A percentile compares a stretch with the other conserved stretches of the same genome.
Evolutionary conservation across 129 eudicot species (phyloP).

Genomic region (Tagetes patula): DNA sequence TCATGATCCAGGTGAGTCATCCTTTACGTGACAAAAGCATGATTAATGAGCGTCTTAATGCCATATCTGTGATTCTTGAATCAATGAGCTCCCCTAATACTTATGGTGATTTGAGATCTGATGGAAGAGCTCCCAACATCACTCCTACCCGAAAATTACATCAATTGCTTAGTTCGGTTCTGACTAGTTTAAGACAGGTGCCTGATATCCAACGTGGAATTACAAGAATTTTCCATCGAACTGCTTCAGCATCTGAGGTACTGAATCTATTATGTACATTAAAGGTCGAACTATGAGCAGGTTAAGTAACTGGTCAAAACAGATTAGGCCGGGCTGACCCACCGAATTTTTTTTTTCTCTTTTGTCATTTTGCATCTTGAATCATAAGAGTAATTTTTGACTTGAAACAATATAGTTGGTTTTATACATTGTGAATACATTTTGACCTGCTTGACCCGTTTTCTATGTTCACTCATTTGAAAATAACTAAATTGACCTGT

Average conservation of each 20-base stretch:
- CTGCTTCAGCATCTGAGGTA: conserved; percentile 93
- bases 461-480: background rate
- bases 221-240: conserved; percentile 88
- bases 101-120: conserved; percentile 25
- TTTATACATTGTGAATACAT: background rate
- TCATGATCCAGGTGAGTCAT: conserved; percentile 67
- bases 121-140: conserved; percentile 30
- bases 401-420: background rate
- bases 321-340: background rate
- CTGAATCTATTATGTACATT: conserved; percentile 1
- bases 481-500: background rate
- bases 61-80: conserved; percentile 80
- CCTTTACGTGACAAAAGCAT: conserved; percentile 75
- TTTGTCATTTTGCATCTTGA: background rate
- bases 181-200: conserved; percentile 55
- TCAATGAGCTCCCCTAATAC: conserved; percentile 56
- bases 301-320: conserved; percentile 3
- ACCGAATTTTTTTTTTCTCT: no score
- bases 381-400: background rate
- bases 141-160: conserved; percentile 46
- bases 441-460: background rate
- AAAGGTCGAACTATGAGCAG: background rate
- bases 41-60: conserved; percentile 83
- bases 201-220: conserved; percentile 97
- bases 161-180: conserved; percentile 60